Evolutionary conservation across 2,329 filamentous ascomycete species (phyloP), one percentile per base, ranked within the genome.

Genomic region (Scedosporium minutisporum): DNA sequence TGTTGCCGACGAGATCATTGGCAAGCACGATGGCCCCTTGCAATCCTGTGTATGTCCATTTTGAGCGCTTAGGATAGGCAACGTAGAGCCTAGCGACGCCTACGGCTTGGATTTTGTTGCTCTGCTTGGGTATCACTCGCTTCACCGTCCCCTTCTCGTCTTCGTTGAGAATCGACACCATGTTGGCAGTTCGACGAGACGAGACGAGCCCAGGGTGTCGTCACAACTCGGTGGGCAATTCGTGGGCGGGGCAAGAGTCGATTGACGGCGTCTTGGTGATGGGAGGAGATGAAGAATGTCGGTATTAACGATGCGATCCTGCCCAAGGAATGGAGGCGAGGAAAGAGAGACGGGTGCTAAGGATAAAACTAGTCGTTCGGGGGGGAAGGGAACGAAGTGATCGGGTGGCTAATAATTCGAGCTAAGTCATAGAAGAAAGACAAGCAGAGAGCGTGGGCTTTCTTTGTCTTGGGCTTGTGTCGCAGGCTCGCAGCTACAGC

Each of bases 61-160:
- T 86, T 66, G 87, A 84, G 66, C 83, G 84, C 77, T 95, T 86
- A 12, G 95, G 95, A 71, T 96, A 90, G 69, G 93, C 93, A 72
- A 97, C 86, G 76, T 97, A 97, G 68, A 99, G 87, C 72, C 89
- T 88, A 65, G 92, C 93, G 68, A 97, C 93, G 64, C 91, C 95
- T 67, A 96, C 93, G 65, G 93, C 92, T 68, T 96, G 90, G 76
- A 99, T 97, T 82, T 97, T 97, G 86, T 97, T 99, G 70, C 87
- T 87, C 66, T 91, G 86, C 76, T 96, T 97, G 65, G 95, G 93
- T 62, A 99, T 91, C 69, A 88, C 89, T 73, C 95, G 88, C 80
- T 96, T 96, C 76, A 99, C 93, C 65, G 87, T 96, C 78, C 96
- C 90, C 82, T 96, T 97, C 80, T 99, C 95, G 71, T 93, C 89